phyloP scores from a whole-genome alignment of 2,329 filamentous ascomycete species.

The Exophiala phaeomuriformis region DNA sequence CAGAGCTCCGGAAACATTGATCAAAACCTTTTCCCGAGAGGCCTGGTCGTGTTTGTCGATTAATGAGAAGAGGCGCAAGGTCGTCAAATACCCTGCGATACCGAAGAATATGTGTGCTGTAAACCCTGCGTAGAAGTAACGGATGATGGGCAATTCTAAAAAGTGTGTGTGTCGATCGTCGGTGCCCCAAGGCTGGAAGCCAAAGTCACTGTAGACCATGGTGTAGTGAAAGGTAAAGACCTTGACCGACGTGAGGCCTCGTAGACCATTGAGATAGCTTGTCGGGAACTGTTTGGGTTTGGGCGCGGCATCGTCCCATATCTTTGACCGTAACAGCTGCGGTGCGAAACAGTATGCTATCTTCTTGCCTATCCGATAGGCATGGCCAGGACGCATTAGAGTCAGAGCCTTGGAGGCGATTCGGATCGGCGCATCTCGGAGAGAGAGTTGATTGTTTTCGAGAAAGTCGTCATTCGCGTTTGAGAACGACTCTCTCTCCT shows the following conservation, averaged over 20 bases:
- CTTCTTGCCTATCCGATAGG: constrained; percentile 16
- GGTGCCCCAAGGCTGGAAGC: constrained; percentile 35
- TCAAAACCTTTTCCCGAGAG: constrained; percentile 37
- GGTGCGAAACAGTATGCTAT: constrained; percentile 24
- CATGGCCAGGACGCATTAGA: constrained; percentile 17
- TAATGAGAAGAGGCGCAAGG: constrained; percentile 33
- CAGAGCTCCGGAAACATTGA: constrained; percentile 36
- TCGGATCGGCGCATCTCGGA: constrained; percentile 5
- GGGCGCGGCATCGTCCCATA: constrained; percentile 22
- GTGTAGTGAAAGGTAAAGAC: constrained; percentile 42
- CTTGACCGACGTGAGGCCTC: constrained; percentile 40
- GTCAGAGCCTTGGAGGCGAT: constrained; percentile 13
- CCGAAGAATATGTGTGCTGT: constrained; percentile 42
- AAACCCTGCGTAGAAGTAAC: constrained; percentile 38
- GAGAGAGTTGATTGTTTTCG: constrained; percentile 1
- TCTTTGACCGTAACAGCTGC: constrained; percentile 16
- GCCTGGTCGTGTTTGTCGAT: constrained; percentile 36
- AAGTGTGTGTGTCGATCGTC: constrained; percentile 27
- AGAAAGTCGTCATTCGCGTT: background rate
- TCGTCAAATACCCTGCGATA: constrained; percentile 43
- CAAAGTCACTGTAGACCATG: constrained; percentile 39
- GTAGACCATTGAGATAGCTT: constrained; percentile 33
- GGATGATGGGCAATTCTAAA: constrained; percentile 38
- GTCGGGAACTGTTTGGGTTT: constrained; percentile 23
- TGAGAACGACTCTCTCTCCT: constrained; percentile 8